These are phyloP conservation scores for Articulospora tetracladia DNA, from an alignment of 495 filamentous ascomycete genomes.

Conservation along the genomic window DNA sequence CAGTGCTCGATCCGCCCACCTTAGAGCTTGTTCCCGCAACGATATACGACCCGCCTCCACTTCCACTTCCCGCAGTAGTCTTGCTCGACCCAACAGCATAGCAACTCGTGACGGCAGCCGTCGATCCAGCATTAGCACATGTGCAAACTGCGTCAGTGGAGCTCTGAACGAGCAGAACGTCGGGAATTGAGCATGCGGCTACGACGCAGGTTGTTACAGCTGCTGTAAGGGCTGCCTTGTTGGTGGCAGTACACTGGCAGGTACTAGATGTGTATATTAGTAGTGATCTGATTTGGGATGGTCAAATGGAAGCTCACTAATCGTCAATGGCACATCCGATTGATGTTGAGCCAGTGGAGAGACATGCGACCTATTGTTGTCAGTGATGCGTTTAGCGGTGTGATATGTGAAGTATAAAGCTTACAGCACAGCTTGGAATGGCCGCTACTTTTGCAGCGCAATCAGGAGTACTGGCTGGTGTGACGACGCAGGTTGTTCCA, in stretches of 20 bases:
- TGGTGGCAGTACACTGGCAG: slow-evolving; percentile 12
- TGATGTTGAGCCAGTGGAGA: background rate
- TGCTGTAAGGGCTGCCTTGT: background rate
- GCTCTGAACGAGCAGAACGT: background rate
- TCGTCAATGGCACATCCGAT: slow-evolving; percentile 8
- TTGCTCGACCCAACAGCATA: slow-evolving; percentile 1
- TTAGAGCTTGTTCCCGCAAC: no score
- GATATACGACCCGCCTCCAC: background rate
- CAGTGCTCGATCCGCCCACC: no score
- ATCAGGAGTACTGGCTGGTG: slow-evolving; percentile 1
- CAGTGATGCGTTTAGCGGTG: background rate
- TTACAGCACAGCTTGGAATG: slow-evolving; percentile 2
- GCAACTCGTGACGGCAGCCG: background rate
- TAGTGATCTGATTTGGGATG: background rate
- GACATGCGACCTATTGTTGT: background rate
- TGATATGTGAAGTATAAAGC: background rate
- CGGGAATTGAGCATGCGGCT: background rate
- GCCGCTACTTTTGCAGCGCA: background rate
- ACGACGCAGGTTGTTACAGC: slow-evolving; percentile 7
- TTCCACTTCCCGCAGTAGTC: background rate
- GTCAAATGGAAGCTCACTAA: background rate
- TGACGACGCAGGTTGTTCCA: background rate
- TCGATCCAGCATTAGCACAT: background rate
- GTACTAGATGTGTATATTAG: background rate
- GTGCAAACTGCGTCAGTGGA: slow-evolving; percentile 4